Percentiles rank a stretch among this genome's conserved stretches.
Conservation (phyloP, 1,284 basidiomycete genomes). For the Ganoderma meredithae region DNA sequence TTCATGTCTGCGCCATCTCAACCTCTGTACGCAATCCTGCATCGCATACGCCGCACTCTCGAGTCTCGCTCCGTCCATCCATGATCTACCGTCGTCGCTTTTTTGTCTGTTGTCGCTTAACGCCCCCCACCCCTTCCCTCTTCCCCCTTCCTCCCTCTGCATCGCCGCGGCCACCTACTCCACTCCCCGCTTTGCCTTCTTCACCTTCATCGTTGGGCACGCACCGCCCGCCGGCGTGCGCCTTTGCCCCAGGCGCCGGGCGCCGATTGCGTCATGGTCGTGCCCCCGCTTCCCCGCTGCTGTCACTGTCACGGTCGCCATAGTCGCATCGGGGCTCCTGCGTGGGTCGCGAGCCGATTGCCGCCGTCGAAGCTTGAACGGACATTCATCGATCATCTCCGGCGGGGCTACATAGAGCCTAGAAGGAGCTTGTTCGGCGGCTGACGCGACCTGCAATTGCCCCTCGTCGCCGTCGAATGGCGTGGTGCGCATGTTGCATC, state of each 20-base stretch:
- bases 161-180: not conserved
- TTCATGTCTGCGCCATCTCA: conserved; percentile 15
- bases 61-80: conserved; percentile 20
- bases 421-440: not conserved
- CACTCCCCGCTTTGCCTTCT: not conserved
- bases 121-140: not conserved
- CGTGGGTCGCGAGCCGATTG: not conserved
- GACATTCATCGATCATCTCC: not conserved
- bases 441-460: not conserved
- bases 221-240: not conserved
- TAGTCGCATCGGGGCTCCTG: not conserved
- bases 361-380: not conserved
- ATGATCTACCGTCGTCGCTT: conserved; percentile 29
- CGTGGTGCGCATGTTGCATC: not conserved
- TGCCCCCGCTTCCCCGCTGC: not conserved
- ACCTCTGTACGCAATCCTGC: conserved; percentile 8
- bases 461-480: not conserved
- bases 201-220: not conserved
- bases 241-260: not conserved
- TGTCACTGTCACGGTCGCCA: conserved; percentile 6
- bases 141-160: not conserved
- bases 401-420: not conserved
- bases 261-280: not conserved
- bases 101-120: conserved; percentile 29
- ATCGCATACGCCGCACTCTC: conserved; percentile 11